Evolutionary conservation across 1,284 basidiomycete species (phyloP).

Genomic region (Boletus hoseneyae): DNA sequence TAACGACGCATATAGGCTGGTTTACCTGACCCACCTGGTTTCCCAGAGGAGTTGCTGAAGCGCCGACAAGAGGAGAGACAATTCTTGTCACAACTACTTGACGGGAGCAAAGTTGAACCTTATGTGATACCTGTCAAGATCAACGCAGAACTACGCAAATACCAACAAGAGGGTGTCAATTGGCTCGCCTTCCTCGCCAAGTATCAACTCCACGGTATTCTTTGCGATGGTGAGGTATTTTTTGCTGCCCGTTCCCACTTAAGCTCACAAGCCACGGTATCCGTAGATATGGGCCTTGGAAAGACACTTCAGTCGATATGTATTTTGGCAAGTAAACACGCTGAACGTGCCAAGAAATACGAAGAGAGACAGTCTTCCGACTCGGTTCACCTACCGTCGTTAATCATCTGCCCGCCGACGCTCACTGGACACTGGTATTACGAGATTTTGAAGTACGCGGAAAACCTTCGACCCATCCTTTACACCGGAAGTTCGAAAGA

Average conservation of each 20-base stretch:
- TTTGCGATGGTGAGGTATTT: constrained; percentile 83
- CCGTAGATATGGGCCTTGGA: constrained; percentile 95
- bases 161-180: constrained; percentile 98
- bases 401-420: constrained; percentile 97
- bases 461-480: constrained; percentile 81
- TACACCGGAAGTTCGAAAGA: constrained; percentile 92
- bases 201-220: constrained; percentile 96
- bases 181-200: constrained; percentile 98
- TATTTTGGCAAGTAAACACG: constrained; percentile 92
- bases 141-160: constrained; percentile 93
- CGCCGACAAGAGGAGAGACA: constrained; percentile 86
- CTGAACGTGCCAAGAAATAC: constrained; percentile 76
- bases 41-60: constrained; percentile 86
- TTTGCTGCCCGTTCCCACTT: neutral
- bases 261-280: constrained; percentile 1
- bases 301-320: constrained; percentile 99
- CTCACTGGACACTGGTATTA: constrained; percentile 99
- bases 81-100: constrained; percentile 92
- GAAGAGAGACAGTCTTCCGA: constrained; percentile 73
- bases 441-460: constrained; percentile 92
- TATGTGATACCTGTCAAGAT: constrained; percentile 87
- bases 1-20: constrained; percentile 68
- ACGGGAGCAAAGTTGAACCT: constrained; percentile 91
- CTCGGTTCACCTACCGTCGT: constrained; percentile 84
- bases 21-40: constrained; percentile 90